Conservation (phyloP, 2,329 filamentous ascomycete species). For the Colletotrichum sp. region DNA sequence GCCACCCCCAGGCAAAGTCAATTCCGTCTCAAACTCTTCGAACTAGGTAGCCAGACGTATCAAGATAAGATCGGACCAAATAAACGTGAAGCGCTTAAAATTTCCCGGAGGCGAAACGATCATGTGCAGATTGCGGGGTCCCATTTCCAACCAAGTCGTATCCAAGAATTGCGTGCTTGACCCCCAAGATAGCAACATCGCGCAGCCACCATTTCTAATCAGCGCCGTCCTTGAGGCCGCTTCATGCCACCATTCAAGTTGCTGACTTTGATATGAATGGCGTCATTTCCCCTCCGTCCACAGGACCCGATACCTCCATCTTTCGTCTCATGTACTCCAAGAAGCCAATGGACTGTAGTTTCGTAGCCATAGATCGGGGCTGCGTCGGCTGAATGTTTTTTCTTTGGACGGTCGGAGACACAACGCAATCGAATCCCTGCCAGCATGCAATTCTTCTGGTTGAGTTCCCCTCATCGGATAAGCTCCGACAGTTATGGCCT, state of each 20-base stretch:
- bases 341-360: not conserved
- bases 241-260: not conserved
- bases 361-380: not conserved
- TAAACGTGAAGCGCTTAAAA: not conserved
- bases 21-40: not conserved
- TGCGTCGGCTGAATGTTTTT: not conserved
- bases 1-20: not conserved
- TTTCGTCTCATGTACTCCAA: not conserved
- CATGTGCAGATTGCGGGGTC: conserved; percentile 11
- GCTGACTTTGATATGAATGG: not conserved
- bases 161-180: conserved; percentile 15
- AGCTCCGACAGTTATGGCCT: not conserved
- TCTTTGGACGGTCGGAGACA: not conserved
- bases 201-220: conserved; percentile 11
- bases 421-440: conserved; percentile 55
- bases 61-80: not conserved
- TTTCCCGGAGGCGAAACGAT: not conserved
- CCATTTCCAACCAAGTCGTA: not conserved
- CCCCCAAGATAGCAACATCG: conserved; percentile 16
- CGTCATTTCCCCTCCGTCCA: conserved; percentile 9
- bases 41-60: not conserved
- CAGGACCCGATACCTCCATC: not conserved
- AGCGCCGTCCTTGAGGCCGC: not conserved
- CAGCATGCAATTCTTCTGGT: conserved; percentile 34
- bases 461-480: conserved; percentile 8